These are phyloP conservation scores for Globisporangium cystogenes DNA, from an alignment of 352 stramenopile species.

Conservation along the genomic window DNA sequence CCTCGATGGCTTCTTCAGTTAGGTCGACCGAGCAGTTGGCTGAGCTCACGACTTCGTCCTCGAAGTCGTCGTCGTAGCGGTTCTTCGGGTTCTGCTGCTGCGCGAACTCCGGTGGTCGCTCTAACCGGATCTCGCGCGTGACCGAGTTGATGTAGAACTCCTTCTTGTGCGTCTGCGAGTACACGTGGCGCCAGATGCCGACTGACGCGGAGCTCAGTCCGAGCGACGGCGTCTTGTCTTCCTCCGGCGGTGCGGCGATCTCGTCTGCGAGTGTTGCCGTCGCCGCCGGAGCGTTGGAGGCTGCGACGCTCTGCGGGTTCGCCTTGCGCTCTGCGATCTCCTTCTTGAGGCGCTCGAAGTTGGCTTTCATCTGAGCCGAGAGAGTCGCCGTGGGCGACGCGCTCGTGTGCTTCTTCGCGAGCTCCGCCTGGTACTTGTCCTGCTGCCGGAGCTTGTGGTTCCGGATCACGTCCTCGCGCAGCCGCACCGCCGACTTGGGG, in stretches of 20 bases:
- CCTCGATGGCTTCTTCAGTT: slow-evolving; percentile 4
- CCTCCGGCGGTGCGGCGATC: slow-evolving; percentile 1
- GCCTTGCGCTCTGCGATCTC: slow-evolving; percentile 61
- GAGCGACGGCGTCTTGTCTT: slow-evolving; percentile 1
- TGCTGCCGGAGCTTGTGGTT: slow-evolving; percentile 66
- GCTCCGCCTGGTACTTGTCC: slow-evolving; percentile 45
- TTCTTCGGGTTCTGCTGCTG: slow-evolving; percentile 53
- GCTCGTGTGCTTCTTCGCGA: slow-evolving; percentile 20
- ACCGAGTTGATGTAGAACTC: slow-evolving; percentile 78
- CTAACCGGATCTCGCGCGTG: slow-evolving; percentile 66
- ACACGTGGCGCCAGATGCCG: slow-evolving; percentile 67
- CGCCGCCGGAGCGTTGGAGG: slow-evolving; percentile 11
- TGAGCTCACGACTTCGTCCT: slow-evolving; percentile 19
- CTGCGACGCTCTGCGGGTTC: slow-evolving; percentile 25
- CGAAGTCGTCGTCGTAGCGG: slow-evolving; percentile 35
- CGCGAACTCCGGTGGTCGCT: slow-evolving; percentile 40
- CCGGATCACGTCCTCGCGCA: slow-evolving; percentile 62
- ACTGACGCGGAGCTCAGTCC: slow-evolving; percentile 13
- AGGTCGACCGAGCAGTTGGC: slow-evolving; percentile 11
- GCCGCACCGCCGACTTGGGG: slow-evolving; percentile 51
- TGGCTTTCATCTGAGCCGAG: slow-evolving; percentile 58
- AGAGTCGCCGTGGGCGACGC: slow-evolving; percentile 25
- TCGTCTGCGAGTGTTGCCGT: slow-evolving; percentile 6
- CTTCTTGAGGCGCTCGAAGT: slow-evolving; percentile 67
- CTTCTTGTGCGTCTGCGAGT: slow-evolving; percentile 46